These are phyloP conservation scores for Paracoccidioides lutzii DNA, from an alignment of 2,329 filamentous ascomycete species.

Conservation along the genomic window DNA sequence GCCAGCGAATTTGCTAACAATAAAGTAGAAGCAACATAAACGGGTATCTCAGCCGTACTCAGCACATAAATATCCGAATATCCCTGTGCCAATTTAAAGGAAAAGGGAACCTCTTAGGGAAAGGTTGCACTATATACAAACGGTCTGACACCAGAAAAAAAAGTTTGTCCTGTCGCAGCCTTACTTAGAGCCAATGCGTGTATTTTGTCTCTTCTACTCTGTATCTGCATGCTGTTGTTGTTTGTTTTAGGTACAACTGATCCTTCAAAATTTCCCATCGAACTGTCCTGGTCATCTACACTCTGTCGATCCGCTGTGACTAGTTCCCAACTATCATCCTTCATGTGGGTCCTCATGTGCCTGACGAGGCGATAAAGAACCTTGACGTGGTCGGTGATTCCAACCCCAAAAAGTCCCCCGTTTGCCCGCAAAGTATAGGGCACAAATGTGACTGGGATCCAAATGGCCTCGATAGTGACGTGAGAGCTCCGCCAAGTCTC, in stretches of 20 bases:
- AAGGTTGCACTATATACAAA: no score
- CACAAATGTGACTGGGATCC: conserved; percentile 6
- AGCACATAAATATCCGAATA: background rate
- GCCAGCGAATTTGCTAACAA: background rate
- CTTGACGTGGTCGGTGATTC: background rate
- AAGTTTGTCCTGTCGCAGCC: background rate
- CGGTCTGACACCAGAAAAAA: background rate
- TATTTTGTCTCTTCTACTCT: background rate
- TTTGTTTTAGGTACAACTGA: no score
- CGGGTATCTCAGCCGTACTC: background rate
- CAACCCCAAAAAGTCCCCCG: background rate
- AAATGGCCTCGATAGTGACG: conserved; percentile 2
- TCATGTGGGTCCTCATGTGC: background rate
- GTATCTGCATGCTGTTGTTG: background rate
- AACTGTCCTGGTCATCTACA: background rate
- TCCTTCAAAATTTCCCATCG: background rate
- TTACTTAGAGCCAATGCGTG: background rate
- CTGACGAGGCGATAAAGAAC: background rate
- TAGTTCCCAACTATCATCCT: background rate
- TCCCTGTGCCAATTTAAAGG: no score
- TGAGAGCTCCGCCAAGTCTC: conserved; percentile 6
- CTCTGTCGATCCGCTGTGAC: background rate
- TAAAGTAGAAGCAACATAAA: background rate
- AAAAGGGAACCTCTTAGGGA: no score
- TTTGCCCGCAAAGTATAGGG: background rate